phyloP scores from a whole-genome alignment of 1,284 basidiomycete genomes.

The Cutaneotrichosporon sp. region DNA sequence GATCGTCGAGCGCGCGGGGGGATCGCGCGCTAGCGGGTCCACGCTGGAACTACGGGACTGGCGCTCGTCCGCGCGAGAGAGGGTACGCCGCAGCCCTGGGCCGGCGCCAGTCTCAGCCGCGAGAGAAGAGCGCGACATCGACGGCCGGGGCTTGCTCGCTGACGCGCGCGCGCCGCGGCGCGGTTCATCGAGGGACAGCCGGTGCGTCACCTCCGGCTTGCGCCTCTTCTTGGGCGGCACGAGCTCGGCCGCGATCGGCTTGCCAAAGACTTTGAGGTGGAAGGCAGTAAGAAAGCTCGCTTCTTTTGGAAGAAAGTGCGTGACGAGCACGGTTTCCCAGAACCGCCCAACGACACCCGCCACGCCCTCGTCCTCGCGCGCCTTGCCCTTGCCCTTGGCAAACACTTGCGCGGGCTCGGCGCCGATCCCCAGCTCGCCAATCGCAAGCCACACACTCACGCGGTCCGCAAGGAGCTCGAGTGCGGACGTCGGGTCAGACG shows the following conservation, averaged over 20 bases:
- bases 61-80: neutral
- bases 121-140: neutral
- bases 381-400: neutral
- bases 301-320: constrained; percentile 26
- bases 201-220: constrained; percentile 33
- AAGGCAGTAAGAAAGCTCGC: constrained; percentile 26
- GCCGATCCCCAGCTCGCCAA: constrained; percentile 35
- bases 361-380: neutral
- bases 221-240: constrained; percentile 32
- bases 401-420: neutral
- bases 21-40: neutral
- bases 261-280: constrained; percentile 40
- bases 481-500: constrained; percentile 24
- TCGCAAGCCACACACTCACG: constrained; percentile 40
- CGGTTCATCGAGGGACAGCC: constrained; percentile 7
- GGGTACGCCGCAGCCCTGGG: too few relatives aligned
- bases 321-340: constrained; percentile 21
- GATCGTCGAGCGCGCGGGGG: neutral
- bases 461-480: constrained; percentile 38
- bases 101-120: too few relatives aligned
- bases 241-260: constrained; percentile 26
- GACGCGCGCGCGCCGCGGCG: neutral
- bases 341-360: constrained; percentile 19
- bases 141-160: too few relatives aligned
- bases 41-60: neutral